Percentiles rank a stretch among this genome's conserved stretches.
These are phyloP conservation scores for Aspergillus olivimuriae DNA, from an alignment of 495 filamentous ascomycete genomes.

Conservation along the genomic window DNA sequence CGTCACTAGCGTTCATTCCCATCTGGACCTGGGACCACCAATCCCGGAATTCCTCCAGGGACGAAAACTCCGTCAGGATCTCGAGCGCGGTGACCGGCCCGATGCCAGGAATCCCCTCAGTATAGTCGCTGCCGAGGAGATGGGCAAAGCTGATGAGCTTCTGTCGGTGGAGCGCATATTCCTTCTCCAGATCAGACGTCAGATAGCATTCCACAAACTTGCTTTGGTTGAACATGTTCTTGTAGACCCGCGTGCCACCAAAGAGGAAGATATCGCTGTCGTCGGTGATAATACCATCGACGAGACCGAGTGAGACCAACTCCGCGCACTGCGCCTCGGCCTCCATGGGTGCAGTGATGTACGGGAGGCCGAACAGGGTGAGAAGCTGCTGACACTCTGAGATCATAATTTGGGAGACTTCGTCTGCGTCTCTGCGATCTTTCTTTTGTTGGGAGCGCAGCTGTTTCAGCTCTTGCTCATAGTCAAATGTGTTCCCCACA, in stretches of 20 bases:
- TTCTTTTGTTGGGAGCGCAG: constrained; percentile 92
- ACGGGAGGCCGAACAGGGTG: constrained; percentile 84
- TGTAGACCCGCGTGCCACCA: constrained; percentile 91
- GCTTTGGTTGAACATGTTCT: constrained; percentile 98
- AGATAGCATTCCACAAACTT: constrained; percentile 98
- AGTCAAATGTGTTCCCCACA: constrained; percentile 61
- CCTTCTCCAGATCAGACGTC: constrained; percentile 76
- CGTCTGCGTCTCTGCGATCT: constrained; percentile 89
- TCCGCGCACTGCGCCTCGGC: constrained; percentile 97
- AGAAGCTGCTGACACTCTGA: constrained; percentile 90
- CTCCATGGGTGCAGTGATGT: constrained; percentile 97
- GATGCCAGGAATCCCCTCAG: constrained; percentile 81
- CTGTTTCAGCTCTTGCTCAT: constrained; percentile 79
- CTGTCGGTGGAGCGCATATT: constrained; percentile 73
- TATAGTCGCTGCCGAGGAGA: constrained; percentile 88
- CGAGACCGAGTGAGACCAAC: constrained; percentile 74
- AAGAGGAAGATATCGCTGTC: constrained; percentile 97
- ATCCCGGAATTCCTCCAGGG: constrained; percentile 62
- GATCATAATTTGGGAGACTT: constrained; percentile 91
- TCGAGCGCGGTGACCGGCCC: constrained; percentile 92
- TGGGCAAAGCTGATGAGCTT: constrained; percentile 86
- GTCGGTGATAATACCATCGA: constrained; percentile 98
- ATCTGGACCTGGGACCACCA: constrained; percentile 83
- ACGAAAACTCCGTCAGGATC: constrained; percentile 81
- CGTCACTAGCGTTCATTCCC: constrained; percentile 29